phyloP scores from a whole-genome alignment of 2,329 filamentous ascomycete species.

The Claviceps purpurea region DNA sequence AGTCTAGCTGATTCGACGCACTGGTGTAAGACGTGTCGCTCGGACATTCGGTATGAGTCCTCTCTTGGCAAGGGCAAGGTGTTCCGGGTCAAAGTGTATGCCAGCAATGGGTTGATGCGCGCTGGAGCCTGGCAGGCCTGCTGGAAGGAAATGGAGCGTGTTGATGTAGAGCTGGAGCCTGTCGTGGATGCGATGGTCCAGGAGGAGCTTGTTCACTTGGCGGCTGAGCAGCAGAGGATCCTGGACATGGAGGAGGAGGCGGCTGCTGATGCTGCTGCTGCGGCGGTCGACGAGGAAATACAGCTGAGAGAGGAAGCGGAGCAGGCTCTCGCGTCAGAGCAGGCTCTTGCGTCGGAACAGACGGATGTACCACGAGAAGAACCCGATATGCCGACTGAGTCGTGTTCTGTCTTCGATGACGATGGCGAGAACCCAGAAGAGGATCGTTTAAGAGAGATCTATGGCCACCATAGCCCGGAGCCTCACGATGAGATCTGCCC shows the following conservation, averaged over 20 bases:
- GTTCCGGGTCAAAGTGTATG: slow-evolving; percentile 79
- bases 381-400: slow-evolving; percentile 7
- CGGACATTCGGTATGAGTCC: slow-evolving; percentile 40
- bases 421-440: slow-evolving; percentile 31
- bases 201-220: slow-evolving; percentile 45
- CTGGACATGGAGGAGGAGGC: slow-evolving; percentile 16
- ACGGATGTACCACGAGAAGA: slow-evolving; percentile 7
- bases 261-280: slow-evolving; percentile 6
- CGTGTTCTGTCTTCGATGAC: slow-evolving; percentile 10
- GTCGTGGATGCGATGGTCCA: slow-evolving; percentile 47
- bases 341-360: slow-evolving; percentile 1
- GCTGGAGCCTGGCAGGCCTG: slow-evolving; percentile 85
- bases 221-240: slow-evolving; percentile 29
- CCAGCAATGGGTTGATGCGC: slow-evolving; percentile 87
- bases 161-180: slow-evolving; percentile 83
- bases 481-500: slow-evolving; percentile 1
- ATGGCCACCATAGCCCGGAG: slow-evolving; percentile 24
- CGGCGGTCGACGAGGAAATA: slow-evolving; percentile 5
- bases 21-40: slow-evolving; percentile 44
- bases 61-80: slow-evolving; percentile 39
- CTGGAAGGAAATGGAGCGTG: slow-evolving; percentile 97
- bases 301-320: slow-evolving; percentile 17
- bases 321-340: slow-evolving; percentile 5
- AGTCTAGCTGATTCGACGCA: slow-evolving; percentile 25
- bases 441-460: slow-evolving; percentile 40